Evolutionary conservation across 1,284 basidiomycete species (phyloP).

Genomic region (Ganoderma leucocontextum): DNA sequence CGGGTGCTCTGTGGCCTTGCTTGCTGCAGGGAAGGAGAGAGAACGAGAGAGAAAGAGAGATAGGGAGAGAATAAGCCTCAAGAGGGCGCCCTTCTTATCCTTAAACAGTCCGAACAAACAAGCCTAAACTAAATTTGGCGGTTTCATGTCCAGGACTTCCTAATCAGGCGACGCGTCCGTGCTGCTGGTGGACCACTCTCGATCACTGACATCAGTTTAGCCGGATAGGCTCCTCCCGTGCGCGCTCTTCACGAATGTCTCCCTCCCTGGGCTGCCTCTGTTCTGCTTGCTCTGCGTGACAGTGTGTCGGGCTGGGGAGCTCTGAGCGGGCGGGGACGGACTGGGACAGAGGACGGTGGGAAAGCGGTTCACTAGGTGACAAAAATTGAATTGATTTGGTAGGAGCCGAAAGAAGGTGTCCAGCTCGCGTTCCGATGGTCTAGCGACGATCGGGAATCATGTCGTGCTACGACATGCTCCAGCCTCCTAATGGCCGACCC

Average conservation of each 20-base stretch:
- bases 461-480: constrained; percentile 33
- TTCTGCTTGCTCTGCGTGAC: background rate
- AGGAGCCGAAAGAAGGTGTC: constrained; percentile 35
- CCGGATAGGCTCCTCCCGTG: constrained; percentile 24
- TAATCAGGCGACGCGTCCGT: constrained; percentile 35
- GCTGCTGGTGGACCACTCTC: constrained; percentile 22
- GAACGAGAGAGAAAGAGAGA: constrained; percentile 45
- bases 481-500: constrained; percentile 25
- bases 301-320: background rate
- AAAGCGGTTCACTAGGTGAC: constrained; percentile 39
- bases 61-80: constrained; percentile 43
- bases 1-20: constrained; percentile 38
- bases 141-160: constrained; percentile 35
- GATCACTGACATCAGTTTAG: constrained; percentile 30
- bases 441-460: constrained; percentile 43
- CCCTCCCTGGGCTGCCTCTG: background rate
- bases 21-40: constrained; percentile 38
- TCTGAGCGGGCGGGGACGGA: constrained; percentile 19
- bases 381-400: constrained; percentile 34
- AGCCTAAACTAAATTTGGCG: constrained; percentile 46
- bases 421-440: constrained; percentile 35
- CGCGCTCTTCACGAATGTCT: constrained; percentile 10
- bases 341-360: constrained; percentile 31
- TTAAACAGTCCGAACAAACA: constrained; percentile 58
- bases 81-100: constrained; percentile 56